Conservation (phyloP, 768 basidiomycete species). For the Kwoniella heveanensis region DNA sequence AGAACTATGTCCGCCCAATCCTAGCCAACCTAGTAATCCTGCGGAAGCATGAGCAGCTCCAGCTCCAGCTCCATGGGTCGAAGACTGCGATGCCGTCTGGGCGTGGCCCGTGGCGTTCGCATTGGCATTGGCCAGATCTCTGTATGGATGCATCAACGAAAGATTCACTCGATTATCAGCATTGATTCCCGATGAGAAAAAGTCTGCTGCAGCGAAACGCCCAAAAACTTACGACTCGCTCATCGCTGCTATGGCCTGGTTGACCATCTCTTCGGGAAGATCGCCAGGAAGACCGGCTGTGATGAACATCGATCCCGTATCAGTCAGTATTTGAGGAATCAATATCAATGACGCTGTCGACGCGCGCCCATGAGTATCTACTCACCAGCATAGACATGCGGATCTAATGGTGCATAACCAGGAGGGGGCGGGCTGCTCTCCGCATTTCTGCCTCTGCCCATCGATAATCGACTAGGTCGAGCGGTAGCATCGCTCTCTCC, state of each 20-base stretch:
- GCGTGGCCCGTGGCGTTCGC: not conserved
- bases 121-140: not conserved
- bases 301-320: too few relatives aligned
- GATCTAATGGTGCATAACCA: conserved; percentile 53
- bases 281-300: conserved; percentile 89
- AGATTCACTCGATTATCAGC: not conserved
- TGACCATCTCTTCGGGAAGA: conserved; percentile 86
- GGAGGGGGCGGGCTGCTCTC: conserved; percentile 49
- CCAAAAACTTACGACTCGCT: conserved; percentile 7
- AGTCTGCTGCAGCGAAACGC: not conserved
- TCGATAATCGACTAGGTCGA: conserved; percentile 16
- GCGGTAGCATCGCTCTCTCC: conserved; percentile 49
- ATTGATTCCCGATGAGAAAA: not conserved
- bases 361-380: too few relatives aligned
- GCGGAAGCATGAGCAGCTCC: not conserved
- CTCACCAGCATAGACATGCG: conserved; percentile 48
- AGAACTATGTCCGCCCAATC: not conserved
- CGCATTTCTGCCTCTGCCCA: conserved; percentile 21
- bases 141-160: not conserved
- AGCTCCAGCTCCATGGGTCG: not conserved
- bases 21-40: not conserved
- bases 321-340: too few relatives aligned
- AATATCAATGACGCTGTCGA: not conserved
- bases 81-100: not conserved
- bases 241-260: conserved; percentile 75